Evolutionary conservation across 2,329 filamentous ascomycete genomes (phyloP).

Genomic region (Phialophora macrospora): DNA sequence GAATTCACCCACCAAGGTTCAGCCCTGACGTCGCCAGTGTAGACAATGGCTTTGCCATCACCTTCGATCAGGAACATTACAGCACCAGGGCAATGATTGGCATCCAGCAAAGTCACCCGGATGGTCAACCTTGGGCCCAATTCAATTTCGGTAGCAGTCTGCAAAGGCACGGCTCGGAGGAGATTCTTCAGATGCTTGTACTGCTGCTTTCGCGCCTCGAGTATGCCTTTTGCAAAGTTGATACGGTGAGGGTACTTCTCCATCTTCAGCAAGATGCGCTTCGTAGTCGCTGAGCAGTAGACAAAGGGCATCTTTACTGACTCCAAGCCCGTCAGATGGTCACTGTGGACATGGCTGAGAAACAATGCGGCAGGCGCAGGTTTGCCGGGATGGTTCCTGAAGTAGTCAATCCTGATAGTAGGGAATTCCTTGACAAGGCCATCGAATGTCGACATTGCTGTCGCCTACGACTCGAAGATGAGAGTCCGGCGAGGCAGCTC

Average conservation of each 20-base stretch:
- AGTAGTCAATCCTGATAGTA: conserved; percentile 82
- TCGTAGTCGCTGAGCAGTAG: conserved; percentile 85
- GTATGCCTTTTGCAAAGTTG: conserved; percentile 76
- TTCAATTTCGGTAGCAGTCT: conserved; percentile 78
- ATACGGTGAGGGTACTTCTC: conserved; percentile 80
- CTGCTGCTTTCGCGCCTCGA: conserved; percentile 74
- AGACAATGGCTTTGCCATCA: conserved; percentile 72
- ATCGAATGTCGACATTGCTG: conserved; percentile 76
- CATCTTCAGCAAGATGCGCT: conserved; percentile 76
- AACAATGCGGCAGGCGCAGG: conserved; percentile 79
- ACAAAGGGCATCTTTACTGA: conserved; percentile 78
- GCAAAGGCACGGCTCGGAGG: conserved; percentile 78
- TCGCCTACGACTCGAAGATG: not conserved
- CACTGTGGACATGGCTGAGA: conserved; percentile 88
- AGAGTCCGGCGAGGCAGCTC: not conserved
- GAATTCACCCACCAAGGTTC: conserved; percentile 85
- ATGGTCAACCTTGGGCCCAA: conserved; percentile 70
- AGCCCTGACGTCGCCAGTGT: conserved; percentile 84
- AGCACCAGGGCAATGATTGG: conserved; percentile 87
- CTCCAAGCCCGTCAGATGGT: conserved; percentile 83
- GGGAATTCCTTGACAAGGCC: conserved; percentile 77
- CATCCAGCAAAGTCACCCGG: conserved; percentile 82
- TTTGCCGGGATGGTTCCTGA: conserved; percentile 62
- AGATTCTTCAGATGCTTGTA: conserved; percentile 77
- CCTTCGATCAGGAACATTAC: conserved; percentile 93